Conservation (phyloP, 164 flowering plant species). For the Annona squamosa region DNA sequence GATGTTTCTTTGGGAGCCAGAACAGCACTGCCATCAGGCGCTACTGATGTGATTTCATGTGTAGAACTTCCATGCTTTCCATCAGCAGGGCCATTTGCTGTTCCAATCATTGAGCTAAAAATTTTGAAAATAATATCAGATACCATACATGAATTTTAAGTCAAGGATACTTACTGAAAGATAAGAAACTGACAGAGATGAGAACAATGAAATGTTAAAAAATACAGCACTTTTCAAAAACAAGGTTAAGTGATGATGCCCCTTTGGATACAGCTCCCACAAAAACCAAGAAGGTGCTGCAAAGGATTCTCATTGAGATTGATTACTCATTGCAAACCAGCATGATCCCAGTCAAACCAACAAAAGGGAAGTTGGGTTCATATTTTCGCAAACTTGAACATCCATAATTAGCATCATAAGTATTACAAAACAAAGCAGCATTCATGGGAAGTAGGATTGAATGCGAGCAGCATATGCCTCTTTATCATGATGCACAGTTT, state of each 20-base stretch:
- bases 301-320: neutral
- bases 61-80: constrained; percentile 20
- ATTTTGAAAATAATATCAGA: constrained; percentile 1
- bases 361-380: neutral
- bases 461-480: no score
- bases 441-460: no score
- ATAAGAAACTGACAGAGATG: neutral
- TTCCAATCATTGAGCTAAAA: constrained; percentile 40
- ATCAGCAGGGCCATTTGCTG: constrained; percentile 36
- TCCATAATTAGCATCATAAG: neutral
- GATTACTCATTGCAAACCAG: neutral
- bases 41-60: constrained; percentile 17
- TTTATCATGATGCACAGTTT: no score
- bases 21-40: constrained; percentile 16
- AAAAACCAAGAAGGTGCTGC: neutral
- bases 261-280: neutral
- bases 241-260: neutral
- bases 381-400: neutral
- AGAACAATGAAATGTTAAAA: neutral
- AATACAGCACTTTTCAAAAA: neutral
- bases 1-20: constrained; percentile 19
- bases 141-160: neutral
- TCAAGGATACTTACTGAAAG: neutral
- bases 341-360: neutral
- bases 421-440: no score